These are phyloP conservation scores for Fusarium sp. DNA, from an alignment of 2,329 filamentous ascomycete species.

Conservation along the genomic window DNA sequence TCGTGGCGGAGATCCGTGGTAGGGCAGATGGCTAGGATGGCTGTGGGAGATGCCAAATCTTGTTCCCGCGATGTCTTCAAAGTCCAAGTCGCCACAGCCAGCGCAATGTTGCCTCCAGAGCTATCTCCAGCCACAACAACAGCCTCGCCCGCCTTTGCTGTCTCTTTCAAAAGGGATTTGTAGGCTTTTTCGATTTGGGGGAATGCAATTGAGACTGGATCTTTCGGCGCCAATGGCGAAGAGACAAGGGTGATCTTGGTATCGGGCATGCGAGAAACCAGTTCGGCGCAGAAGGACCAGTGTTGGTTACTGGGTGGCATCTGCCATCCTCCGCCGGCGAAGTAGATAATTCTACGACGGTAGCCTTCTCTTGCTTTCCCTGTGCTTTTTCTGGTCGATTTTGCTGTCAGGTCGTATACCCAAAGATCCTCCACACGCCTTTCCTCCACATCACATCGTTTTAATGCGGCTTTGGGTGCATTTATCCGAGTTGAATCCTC, in stretches of 20 bases:
- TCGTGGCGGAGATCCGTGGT: slow-evolving; percentile 50
- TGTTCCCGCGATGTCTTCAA: slow-evolving; percentile 43
- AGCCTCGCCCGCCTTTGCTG: slow-evolving; percentile 48
- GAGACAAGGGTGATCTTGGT: slow-evolving; percentile 58
- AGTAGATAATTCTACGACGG: slow-evolving; percentile 56
- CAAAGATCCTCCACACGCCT: slow-evolving; percentile 38
- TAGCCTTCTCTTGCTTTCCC: slow-evolving; percentile 28
- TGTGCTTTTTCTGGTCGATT: not conserved
- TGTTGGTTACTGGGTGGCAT: slow-evolving; percentile 58
- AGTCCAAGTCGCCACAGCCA: slow-evolving; percentile 48
- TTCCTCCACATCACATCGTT: slow-evolving; percentile 34
- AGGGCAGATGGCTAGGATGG: slow-evolving; percentile 52
- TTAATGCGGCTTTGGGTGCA: slow-evolving; percentile 7
- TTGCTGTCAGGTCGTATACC: slow-evolving; percentile 38
- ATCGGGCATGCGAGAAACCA: slow-evolving; percentile 52
- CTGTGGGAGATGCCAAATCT: slow-evolving; percentile 46
- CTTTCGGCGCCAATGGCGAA: slow-evolving; percentile 61
- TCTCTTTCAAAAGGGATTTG: slow-evolving; percentile 50
- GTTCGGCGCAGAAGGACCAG: slow-evolving; percentile 58
- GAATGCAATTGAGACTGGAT: slow-evolving; percentile 58
- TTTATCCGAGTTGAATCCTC: slow-evolving; percentile 25
- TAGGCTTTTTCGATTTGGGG: slow-evolving; percentile 58
- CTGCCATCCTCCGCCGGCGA: slow-evolving; percentile 64
- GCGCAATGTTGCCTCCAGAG: slow-evolving; percentile 61
- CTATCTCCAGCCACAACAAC: slow-evolving; percentile 63